Conservation (phyloP, 352 stramenopile genomes). For the Globisporangium paddicum region DNA sequence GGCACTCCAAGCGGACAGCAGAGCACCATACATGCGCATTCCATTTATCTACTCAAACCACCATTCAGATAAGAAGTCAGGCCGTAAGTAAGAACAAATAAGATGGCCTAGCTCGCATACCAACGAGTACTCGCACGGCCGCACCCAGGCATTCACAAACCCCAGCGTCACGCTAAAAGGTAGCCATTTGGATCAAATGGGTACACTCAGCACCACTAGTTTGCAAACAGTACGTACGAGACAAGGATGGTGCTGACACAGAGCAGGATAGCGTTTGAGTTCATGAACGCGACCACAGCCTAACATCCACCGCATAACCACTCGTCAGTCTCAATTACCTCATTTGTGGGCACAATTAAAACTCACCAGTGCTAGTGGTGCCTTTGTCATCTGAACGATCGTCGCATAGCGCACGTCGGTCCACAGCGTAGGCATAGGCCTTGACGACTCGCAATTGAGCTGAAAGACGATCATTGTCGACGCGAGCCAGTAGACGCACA, state of each 20-base stretch:
- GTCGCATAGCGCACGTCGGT: constrained; percentile 47
- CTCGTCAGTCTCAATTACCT: not conserved
- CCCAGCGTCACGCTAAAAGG: constrained; percentile 20
- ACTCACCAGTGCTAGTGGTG: constrained; percentile 45
- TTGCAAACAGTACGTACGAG: constrained; percentile 18
- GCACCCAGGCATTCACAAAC: constrained; percentile 37
- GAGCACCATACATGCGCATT: constrained; percentile 34
- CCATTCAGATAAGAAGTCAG: not conserved
- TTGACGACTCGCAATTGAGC: constrained; percentile 53
- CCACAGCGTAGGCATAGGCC: constrained; percentile 48
- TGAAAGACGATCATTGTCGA: constrained; percentile 39
- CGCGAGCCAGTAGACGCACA: constrained; percentile 28
- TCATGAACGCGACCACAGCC: constrained; percentile 33
- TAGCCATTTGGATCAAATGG: too few relatives aligned
- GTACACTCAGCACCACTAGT: not conserved
- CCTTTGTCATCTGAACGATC: constrained; percentile 29
- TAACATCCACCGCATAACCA: constrained; percentile 7
- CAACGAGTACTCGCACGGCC: constrained; percentile 38
- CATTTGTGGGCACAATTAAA: not conserved
- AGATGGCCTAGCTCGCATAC: constrained; percentile 20
- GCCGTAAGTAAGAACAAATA: too few relatives aligned
- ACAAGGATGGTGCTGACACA: constrained; percentile 21
- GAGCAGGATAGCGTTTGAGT: constrained; percentile 31
- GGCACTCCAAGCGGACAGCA: constrained; percentile 41
- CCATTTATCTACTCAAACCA: constrained; percentile 38